Percentiles rank a stretch among this genome's conserved stretches.
Evolutionary conservation across 2,329 filamentous ascomycete species (phyloP).

Genomic region (Fusarium devonianum): DNA sequence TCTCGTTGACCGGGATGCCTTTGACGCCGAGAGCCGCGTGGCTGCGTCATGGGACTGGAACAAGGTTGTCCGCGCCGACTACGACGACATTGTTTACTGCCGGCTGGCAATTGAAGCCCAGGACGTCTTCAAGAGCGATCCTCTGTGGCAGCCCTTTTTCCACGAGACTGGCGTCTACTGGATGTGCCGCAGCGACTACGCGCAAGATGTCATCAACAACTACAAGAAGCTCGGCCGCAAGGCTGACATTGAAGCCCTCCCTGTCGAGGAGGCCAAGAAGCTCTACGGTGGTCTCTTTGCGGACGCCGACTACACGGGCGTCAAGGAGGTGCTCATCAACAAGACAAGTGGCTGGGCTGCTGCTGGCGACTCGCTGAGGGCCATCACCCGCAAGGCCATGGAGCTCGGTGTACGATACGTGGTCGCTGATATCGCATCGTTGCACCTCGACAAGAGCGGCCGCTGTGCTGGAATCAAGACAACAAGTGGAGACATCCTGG

Average conservation of each 20-base stretch:
- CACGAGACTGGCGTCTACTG: conserved; percentile 67
- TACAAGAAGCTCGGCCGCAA: conserved; percentile 55
- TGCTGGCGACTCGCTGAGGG: conserved; percentile 64
- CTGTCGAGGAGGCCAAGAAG: conserved; percentile 55
- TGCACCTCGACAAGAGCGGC: conserved; percentile 56
- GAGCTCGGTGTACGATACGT: conserved; percentile 67
- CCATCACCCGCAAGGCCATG: conserved; percentile 60
- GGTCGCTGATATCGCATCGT: conserved; percentile 56
- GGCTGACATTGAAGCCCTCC: conserved; percentile 52
- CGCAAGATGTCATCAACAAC: conserved; percentile 60
- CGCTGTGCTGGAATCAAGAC: conserved; percentile 58
- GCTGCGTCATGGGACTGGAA: conserved; percentile 70
- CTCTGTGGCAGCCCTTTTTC: conserved; percentile 63
- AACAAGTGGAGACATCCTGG: conserved; percentile 52
- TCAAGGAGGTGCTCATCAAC: conserved; percentile 67
- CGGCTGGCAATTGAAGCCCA: conserved; percentile 71
- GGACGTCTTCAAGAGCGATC: conserved; percentile 64
- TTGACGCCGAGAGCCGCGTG: conserved; percentile 54
- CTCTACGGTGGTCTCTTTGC: conserved; percentile 66
- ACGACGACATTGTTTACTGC: conserved; percentile 66
- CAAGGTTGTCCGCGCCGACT: conserved; percentile 36
- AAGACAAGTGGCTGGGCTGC: conserved; percentile 69
- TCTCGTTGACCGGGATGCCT: conserved; percentile 64
- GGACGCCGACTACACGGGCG: conserved; percentile 65
- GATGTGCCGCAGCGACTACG: conserved; percentile 60